Percentiles rank a stretch among this genome's conserved stretches.
These are phyloP conservation scores for Malassezia equina DNA, from an alignment of 1,284 basidiomycete species.

Conservation along the genomic window DNA sequence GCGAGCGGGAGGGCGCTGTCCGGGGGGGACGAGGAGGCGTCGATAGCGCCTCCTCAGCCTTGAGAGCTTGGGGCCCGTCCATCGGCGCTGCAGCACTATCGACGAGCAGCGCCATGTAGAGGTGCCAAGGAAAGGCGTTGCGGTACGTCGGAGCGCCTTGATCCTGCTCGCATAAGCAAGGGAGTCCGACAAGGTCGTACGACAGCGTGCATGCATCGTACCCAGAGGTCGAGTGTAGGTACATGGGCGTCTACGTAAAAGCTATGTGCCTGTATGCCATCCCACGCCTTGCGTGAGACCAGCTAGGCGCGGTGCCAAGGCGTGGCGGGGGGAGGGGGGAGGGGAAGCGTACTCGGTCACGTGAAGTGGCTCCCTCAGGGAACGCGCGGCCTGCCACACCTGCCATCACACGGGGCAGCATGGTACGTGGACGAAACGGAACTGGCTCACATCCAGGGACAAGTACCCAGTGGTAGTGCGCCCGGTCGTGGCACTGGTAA, in stretches of 20 bases:
- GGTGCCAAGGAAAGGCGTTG: background rate
- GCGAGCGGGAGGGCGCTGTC: background rate
- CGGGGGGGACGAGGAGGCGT: background rate
- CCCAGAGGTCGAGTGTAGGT: background rate
- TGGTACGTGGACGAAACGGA: background rate
- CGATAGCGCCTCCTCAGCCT: background rate
- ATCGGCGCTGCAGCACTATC: background rate
- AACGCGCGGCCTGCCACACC: conserved; percentile 10
- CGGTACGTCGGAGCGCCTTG: background rate
- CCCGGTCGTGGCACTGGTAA: conserved; percentile 32
- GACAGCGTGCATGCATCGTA: background rate
- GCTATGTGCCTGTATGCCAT: too few relatives aligned
- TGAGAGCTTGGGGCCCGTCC: background rate
- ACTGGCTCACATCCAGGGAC: conserved; percentile 25
- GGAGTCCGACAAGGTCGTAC: background rate
- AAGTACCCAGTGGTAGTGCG: conserved; percentile 34
- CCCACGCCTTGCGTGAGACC: too few relatives aligned
- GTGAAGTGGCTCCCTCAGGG: background rate
- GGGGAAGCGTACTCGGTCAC: background rate
- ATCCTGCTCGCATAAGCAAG: background rate
- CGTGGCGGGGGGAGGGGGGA: too few relatives aligned
- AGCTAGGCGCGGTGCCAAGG: too few relatives aligned
- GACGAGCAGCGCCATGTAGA: background rate
- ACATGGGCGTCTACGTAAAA: background rate
- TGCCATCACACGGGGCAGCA: background rate